Evolutionary conservation across 202 grass and related monocot species (phyloP), one percentile per base, ranked within the genome.

Genomic region (Thinopyrum obtusiflorum): DNA sequence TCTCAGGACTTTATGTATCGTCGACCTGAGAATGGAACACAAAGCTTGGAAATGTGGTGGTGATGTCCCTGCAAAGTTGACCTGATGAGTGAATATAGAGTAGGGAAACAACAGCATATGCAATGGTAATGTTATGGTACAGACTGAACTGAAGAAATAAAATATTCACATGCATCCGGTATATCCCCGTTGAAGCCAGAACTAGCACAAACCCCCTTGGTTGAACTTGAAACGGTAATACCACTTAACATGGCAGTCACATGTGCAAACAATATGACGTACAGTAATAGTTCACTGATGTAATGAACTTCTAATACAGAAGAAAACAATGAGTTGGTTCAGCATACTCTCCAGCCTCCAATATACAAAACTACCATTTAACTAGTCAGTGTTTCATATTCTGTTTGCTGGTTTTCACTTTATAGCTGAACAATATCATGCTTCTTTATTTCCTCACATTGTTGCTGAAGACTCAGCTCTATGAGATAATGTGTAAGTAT

Each of bases 1-100:
- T 77, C 24, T 53, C 68, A 80, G 2, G 47, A 29, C 1, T 73
- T 51, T 20, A 74, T 0, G 73, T 59, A 32, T 77, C 93, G 1
- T 93, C 91, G 17, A 93, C 93, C 81, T 92, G 93, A 92, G 90
- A 95, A 89, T 92, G 64, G 85, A 95, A 95, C 55, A 95, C 93
- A 83, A 95, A 96, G 82, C 87, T 96, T 55, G 93, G 93, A 85
- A 96, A 96, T 60, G 93, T 92, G 36, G 91, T 96, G 53, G 93
- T 96, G 68, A 96, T 93, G 81, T 96, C 93, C 91, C 93, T 96
- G 82, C 79, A 70, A 51, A 49, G 21, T 78, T 78, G 4, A 27
- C 9, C 72, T 31, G 7, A 85, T 88, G 59, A 91, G 78, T 49
- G n/a, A 68, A 80, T 31, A 12, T 74, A 59, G 18, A 80, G 17